Evolutionary conservation across 2,329 filamentous ascomycete species (phyloP).

Genomic region (Colletotrichum tanaceti): DNA sequence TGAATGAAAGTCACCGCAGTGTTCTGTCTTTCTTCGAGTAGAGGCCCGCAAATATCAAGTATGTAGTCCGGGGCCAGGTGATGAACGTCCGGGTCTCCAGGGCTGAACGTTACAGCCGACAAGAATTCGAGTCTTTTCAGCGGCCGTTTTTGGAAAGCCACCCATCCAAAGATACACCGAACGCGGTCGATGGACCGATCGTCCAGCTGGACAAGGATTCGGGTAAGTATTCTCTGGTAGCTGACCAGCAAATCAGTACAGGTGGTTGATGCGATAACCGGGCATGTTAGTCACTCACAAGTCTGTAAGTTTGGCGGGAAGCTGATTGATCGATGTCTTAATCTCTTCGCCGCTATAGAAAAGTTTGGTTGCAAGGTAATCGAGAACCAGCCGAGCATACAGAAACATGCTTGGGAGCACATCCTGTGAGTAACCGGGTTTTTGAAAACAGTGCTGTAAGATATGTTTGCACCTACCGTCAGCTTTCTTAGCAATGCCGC

Average conservation of each 20-base stretch:
- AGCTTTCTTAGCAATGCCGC: neutral
- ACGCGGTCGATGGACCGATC: neutral
- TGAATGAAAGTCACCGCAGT: neutral
- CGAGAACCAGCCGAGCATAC: neutral
- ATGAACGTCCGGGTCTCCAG: neutral
- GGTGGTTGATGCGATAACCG: no score
- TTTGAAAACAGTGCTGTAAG: no score
- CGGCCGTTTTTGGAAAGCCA: neutral
- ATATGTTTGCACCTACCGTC: neutral
- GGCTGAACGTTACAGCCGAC: neutral
- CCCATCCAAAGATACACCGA: neutral
- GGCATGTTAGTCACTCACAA: neutral
- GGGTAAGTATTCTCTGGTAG: neutral
- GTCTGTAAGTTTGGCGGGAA: neutral
- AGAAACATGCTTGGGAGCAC: neutral
- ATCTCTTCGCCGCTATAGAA: neutral
- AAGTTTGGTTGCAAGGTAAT: neutral
- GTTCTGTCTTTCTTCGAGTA: neutral
- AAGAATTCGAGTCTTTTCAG: neutral
- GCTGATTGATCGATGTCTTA: neutral
- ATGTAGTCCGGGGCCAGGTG: neutral
- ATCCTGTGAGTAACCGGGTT: neutral
- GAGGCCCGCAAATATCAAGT: neutral
- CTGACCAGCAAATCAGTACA: neutral
- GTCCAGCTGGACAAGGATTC: neutral